Conservation (phyloP, 805 yeast genomes). For the Isabelozyma pseudorhagii region DNA sequence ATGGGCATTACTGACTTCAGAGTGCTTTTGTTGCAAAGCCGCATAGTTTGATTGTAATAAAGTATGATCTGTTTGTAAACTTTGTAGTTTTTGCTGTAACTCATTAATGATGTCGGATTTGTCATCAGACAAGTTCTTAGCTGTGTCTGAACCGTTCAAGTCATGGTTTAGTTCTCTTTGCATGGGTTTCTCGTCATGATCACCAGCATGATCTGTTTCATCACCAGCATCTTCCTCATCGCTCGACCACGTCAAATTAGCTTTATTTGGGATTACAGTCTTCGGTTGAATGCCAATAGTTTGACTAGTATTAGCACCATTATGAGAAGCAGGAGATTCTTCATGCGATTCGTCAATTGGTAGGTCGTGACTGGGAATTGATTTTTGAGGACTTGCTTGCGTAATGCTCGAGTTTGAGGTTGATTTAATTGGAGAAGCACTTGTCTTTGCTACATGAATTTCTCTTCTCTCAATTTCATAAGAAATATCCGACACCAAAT, state of each 20-base stretch:
- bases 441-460: conserved; percentile 35
- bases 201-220: conserved; percentile 1
- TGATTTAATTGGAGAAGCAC: not conserved
- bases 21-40: conserved; percentile 20
- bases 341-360: not conserved
- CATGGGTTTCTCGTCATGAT: conserved; percentile 7
- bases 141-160: not conserved
- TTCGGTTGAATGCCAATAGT: conserved; percentile 54
- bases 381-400: not conserved
- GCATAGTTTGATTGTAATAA: conserved; percentile 27
- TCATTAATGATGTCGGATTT: conserved; percentile 25
- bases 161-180: not conserved
- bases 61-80: conserved; percentile 22
- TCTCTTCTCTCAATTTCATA: conserved; percentile 81
- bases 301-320: conserved; percentile 9
- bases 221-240: conserved; percentile 59
- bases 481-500: conserved; percentile 83
- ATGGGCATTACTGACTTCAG: conserved; percentile 15
- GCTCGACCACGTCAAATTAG: conserved; percentile 84
- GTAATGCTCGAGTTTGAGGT: not conserved
- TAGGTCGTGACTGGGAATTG: not conserved
- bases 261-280: conserved; percentile 79
- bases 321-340: conserved; percentile 4
- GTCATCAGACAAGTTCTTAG: not conserved
- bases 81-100: conserved; percentile 13